Conservation (phyloP, 1,284 basidiomycete genomes). For the Gymnopus androsaceus region DNA sequence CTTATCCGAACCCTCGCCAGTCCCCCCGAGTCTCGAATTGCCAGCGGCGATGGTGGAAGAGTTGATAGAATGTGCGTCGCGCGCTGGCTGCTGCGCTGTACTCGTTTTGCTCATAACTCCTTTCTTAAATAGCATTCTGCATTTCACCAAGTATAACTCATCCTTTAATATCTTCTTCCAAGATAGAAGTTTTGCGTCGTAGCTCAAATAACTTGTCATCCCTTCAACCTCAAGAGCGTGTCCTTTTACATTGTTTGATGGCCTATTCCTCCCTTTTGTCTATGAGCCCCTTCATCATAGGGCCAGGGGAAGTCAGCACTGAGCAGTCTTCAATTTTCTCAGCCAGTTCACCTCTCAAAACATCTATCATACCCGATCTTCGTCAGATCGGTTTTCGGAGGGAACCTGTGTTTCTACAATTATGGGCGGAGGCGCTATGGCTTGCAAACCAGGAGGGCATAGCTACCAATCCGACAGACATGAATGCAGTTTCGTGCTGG, state of each 20-base stretch:
- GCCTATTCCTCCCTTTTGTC: constrained; percentile 3
- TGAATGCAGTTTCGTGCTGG: constrained; percentile 11
- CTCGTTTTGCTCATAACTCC: too few relatives aligned
- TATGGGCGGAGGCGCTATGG: constrained; percentile 10
- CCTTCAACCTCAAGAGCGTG: constrained; percentile 7
- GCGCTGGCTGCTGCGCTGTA: too few relatives aligned
- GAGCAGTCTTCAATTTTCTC: background rate
- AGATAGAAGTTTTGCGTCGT: background rate
- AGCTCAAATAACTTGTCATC: background rate
- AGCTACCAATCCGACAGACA: background rate
- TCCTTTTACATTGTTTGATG: constrained; percentile 6
- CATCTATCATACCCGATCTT: background rate
- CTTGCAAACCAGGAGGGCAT: constrained; percentile 2
- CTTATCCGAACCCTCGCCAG: background rate
- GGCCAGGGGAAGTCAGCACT: background rate
- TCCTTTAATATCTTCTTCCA: background rate
- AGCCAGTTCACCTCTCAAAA: background rate
- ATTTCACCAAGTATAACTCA: background rate
- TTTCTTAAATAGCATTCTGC: background rate
- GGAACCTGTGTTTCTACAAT: constrained; percentile 3
- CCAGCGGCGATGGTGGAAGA: constrained; percentile 3
- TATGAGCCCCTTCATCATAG: constrained; percentile 1
- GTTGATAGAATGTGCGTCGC: constrained; percentile 2
- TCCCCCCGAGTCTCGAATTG: constrained; percentile 3
- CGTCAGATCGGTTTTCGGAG: constrained; percentile 4